Evolutionary conservation across 2,329 filamentous ascomycete species (phyloP), one percentile per base, ranked within the genome.

Genomic region (Trichoderma sp.): DNA sequence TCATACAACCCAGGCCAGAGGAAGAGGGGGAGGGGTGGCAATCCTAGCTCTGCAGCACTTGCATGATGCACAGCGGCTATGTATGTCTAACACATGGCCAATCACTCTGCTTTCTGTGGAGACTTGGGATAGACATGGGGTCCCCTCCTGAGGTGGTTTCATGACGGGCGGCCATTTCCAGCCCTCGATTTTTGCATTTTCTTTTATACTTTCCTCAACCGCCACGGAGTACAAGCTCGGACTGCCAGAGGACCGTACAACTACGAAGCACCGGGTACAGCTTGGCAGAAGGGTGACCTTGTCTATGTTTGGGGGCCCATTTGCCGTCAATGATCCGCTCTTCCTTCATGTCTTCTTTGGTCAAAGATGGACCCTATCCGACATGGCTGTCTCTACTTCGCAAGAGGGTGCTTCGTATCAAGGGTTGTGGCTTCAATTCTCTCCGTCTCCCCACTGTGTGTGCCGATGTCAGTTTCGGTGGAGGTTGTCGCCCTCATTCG

Each of bases 31-130:
- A 64, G 60, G 64, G 64, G 64, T 57, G 51, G 59, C 45, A 52
- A 52, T 64, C 59, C 61, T 64, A 74, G 74, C 71, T 75, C 39
- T 74, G 75, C 77, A 59, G 73, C 75, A 77, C 75, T 77, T 76
- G 75, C 76, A 77, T 78, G 71, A 74, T 76, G 75, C 75, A 76
- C 73, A 77, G 76, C 76, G 76, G 76, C 74, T 77, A 78, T 78
- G 76, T 77, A 75, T 71, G 71, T 74, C 72, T 73, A 71, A 74
- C 71, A 73, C 68, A 67, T 72, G 69, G 24, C 76, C 76, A 78
- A 78, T 77, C 60, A 70, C n/a, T 6, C 21, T 17, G 28, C 28
- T 62, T 56, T 15, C 44, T 50, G 54, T 56, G 59, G 48, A 55
- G 68, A 67, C 70, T 39, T 67, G 68, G 71, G 69, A 69, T 65